Evolutionary conservation across 345 rosid genomes (phyloP), one percentile per base, ranked within the genome.

Genomic region (Jatropha curcas): DNA sequence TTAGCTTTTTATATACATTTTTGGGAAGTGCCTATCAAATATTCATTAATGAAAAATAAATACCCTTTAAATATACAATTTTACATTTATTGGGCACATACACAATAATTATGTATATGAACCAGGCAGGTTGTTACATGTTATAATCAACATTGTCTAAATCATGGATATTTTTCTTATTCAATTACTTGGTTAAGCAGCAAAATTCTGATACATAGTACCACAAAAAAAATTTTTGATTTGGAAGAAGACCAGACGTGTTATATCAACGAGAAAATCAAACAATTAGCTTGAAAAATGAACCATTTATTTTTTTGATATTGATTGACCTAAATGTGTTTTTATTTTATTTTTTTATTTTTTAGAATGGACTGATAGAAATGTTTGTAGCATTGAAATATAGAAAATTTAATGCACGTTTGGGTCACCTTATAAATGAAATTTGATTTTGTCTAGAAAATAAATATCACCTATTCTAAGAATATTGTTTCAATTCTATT

Each of bases 101-200:
- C 13, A 7, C 10, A 22, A n/a, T 22, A 22, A 55, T 5, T 22
- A 51, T 51, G 13, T 24, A 5, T 10, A 35, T 19, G 11, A 35
- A 34, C 20, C 39, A 33, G 43, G 1, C n/a, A 46, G 1, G 13
- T 46, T 28, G n/a, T 46, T 50, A 31, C 31, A 9, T 34, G 72
- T 16, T 55, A 25, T 30, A 28, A 46, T 20, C 70, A 48, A 20
- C 31, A 31, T 6, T 20, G 59, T 31, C 70, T 25, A 31, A 8
- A 61, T 61, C 58, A 20, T 60, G 9, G 20, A 46, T 46, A 34
- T 35, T 33, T 30, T 27, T 58, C 34, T 76, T 68, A 41, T 7
- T 4, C 4, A 59, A 76, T 67, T 33, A 35, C 66, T n/a, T 61
- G 45, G 19, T 62, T 39, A 62, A 37, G 28, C 43, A 39, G 24